Base-by-base conservation (phyloP, 257 asterid species). In the Petrea volubilis region DNA sequence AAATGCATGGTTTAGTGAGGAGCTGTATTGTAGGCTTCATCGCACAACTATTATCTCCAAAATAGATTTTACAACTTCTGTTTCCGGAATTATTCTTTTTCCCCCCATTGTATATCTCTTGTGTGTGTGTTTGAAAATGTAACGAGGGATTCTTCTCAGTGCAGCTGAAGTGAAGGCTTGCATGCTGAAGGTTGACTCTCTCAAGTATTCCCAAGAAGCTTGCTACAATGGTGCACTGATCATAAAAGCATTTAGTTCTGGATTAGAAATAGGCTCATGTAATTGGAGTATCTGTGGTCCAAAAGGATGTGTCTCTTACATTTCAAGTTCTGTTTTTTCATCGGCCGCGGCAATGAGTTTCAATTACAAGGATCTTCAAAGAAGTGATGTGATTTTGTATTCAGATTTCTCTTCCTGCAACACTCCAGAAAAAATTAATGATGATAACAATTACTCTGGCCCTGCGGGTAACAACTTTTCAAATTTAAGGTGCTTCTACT, bases 141-240 rank as follows among this genome's bases (percentile, higher is more conserved):
- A 76, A 82, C 65, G 73, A 70, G 65, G 62, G 66, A 49, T 77
- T 40, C 20, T 80, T 83, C 77, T 83, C 95, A 94, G 97, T 88
- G 97, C 96, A 86, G 97, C 92, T 79, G 99, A 94, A 73, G 89
- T 89, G 82, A 89, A 81, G 80, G 77, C 83, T 61, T 94, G 97
- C 83, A 73, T 91, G 82, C 84, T 76, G 77, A 89, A 88, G 82
- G 87, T 88, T 70, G 86, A 82, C 46, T 63, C 89, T 63, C 93
- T 94, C 17, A 94, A 86, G 68, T 91, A 82, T 74, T 95, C 84
- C 21, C 97, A 94, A 85, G 97, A 91, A 91, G 85, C 73, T 72
- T 89, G 90, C 86, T 89, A 85, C 75, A 88, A 88, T 81, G 99
- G 99, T 80, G 76, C 82, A 50, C 76, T 94, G 83, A 75, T 79